Evolutionary conservation across 805 yeast species (phyloP).

Genomic region (Pichia pseudocactophila): DNA sequence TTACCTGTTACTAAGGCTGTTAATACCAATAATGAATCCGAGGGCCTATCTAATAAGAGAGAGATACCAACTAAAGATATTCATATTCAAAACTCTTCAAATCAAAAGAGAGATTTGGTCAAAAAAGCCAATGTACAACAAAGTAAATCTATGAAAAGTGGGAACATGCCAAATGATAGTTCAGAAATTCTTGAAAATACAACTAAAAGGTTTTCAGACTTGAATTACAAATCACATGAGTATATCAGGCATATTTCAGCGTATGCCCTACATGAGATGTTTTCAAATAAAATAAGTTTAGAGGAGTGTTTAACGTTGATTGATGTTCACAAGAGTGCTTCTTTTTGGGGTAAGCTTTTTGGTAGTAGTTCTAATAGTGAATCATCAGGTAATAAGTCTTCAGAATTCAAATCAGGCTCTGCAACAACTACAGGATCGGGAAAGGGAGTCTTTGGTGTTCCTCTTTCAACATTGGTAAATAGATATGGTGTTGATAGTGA

Average conservation of each 20-base stretch:
- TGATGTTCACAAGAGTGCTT: slow-evolving; percentile 34
- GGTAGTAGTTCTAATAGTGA: slow-evolving; percentile 12
- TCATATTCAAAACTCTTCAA: neutral
- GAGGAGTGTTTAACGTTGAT: slow-evolving; percentile 36
- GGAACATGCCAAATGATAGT: neutral
- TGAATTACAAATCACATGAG: slow-evolving; percentile 48
- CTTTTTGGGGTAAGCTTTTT: slow-evolving; percentile 47
- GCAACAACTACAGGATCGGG: slow-evolving; percentile 13
- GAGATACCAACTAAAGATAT: too few species aligned
- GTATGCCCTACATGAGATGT: slow-evolving; percentile 36
- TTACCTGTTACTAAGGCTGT: slow-evolving; percentile 28
- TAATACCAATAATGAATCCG: slow-evolving; percentile 7
- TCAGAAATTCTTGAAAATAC: neutral
- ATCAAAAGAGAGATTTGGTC: neutral
- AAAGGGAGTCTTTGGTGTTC: slow-evolving; percentile 64
- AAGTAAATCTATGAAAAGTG: neutral
- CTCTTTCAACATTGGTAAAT: slow-evolving; percentile 57
- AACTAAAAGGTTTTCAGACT: slow-evolving; percentile 46
- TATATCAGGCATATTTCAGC: slow-evolving; percentile 52
- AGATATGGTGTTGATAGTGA: slow-evolving; percentile 77
- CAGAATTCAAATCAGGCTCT: slow-evolving; percentile 14
- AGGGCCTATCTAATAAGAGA: neutral
- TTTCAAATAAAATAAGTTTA: slow-evolving; percentile 21
- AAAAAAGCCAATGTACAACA: neutral
- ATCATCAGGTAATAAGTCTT: slow-evolving; percentile 5